These are phyloP conservation scores for Peniophora sp. DNA, from an alignment of 1,284 basidiomycete genomes.

Conservation along the genomic window DNA sequence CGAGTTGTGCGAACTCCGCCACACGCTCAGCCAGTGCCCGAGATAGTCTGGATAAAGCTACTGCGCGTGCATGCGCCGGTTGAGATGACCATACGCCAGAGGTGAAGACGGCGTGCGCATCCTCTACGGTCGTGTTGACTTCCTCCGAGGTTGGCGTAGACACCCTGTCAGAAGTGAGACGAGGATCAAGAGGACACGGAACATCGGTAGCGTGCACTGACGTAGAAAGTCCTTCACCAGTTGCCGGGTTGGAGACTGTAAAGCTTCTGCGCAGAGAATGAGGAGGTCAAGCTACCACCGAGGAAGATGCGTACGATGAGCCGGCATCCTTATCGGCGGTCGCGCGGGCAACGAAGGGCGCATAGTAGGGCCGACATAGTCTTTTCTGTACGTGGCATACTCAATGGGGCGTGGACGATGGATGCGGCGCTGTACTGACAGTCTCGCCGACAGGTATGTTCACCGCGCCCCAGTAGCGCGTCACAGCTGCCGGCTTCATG, in stretches of 20 bases:
- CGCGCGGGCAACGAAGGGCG: conserved; percentile 9
- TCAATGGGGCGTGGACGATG: too few species aligned
- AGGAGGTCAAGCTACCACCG: not conserved
- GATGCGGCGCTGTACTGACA: too few species aligned
- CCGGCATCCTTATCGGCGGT: conserved; percentile 2
- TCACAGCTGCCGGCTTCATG: not conserved
- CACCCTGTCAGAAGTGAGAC: conserved; percentile 25
- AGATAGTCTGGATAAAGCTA: conserved; percentile 59
- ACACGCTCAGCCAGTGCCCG: conserved; percentile 47
- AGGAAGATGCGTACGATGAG: not conserved
- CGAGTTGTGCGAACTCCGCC: conserved; percentile 55
- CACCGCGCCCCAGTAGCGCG: not conserved
- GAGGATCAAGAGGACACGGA: conserved; percentile 5
- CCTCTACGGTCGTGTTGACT: conserved; percentile 42
- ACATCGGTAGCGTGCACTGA: conserved; percentile 24
- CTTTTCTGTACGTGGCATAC: not conserved
- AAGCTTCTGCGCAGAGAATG: conserved; percentile 29
- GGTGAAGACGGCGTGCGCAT: conserved; percentile 50
- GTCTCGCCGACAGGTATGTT: not conserved
- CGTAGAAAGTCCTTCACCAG: conserved; percentile 50
- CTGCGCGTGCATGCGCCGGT: conserved; percentile 49
- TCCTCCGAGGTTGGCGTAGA: conserved; percentile 33
- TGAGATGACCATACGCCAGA: conserved; percentile 66
- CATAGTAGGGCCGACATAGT: conserved; percentile 4
- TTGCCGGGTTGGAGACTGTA: conserved; percentile 58